These are phyloP conservation scores for Blastobotrys ciferrii DNA, from an alignment of 1,139 yeast species.

Conservation along the genomic window DNA sequence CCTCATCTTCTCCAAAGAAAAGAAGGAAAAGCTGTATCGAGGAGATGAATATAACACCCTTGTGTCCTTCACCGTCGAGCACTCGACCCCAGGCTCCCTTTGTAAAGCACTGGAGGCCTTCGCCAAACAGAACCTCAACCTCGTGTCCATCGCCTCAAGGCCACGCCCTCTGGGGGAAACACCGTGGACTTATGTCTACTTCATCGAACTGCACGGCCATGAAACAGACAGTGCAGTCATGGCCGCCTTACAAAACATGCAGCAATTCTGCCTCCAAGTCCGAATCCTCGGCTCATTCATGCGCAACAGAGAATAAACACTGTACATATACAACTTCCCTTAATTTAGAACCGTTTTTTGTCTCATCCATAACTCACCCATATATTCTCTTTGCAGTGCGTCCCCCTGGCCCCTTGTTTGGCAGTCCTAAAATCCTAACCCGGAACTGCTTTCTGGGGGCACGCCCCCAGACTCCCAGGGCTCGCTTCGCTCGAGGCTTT, in stretches of 20 bases:
- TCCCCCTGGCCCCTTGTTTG: no score
- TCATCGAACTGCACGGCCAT: constrained; percentile 57
- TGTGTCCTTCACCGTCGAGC: constrained; percentile 63
- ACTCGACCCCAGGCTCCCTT: constrained; percentile 72
- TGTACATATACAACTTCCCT: no score
- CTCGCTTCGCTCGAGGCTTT: no score
- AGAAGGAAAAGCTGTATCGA: constrained; percentile 16
- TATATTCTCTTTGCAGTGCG: no score
- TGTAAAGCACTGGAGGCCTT: constrained; percentile 64
- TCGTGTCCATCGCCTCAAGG: constrained; percentile 72
- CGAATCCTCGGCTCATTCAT: constrained; percentile 25
- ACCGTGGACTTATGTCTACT: constrained; percentile 85
- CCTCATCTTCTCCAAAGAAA: constrained; percentile 51
- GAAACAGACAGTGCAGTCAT: constrained; percentile 20
- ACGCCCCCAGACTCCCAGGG: no score
- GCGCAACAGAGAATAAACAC: constrained; percentile 9
- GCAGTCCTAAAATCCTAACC: no score
- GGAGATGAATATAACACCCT: constrained; percentile 46
- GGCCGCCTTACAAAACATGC: constrained; percentile 23
- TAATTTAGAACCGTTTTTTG: no score
- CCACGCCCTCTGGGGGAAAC: constrained; percentile 56
- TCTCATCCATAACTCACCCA: no score
- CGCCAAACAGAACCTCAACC: constrained; percentile 56
- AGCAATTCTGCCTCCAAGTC: constrained; percentile 21
- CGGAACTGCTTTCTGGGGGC: no score